phyloP scores from a whole-genome alignment of 2,329 filamentous ascomycete species.

The Penicillium sclerotigenum region DNA sequence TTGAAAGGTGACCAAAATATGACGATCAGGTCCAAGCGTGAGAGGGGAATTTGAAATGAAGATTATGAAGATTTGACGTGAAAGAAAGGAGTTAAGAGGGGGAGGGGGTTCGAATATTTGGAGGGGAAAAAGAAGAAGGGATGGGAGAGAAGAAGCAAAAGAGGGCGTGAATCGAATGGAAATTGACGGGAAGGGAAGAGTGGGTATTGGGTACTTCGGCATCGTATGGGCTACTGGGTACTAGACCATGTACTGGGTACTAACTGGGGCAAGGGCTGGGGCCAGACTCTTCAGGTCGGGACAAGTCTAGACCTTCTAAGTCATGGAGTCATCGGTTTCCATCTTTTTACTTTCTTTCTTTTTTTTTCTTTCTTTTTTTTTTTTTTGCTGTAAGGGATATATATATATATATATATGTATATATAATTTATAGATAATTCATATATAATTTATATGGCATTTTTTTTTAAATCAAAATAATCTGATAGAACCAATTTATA shows the following conservation, averaged over 20 bases:
- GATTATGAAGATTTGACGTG: slow-evolving; percentile 11
- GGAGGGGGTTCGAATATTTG: slow-evolving; percentile 8
- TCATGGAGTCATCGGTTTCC: slow-evolving; percentile 26
- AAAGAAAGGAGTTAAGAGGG: slow-evolving; percentile 13
- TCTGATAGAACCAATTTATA: background rate
- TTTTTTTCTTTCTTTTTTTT: background rate
- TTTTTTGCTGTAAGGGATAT: slow-evolving; percentile 4
- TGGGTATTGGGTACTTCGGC: slow-evolving; percentile 21
- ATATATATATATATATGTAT: too few relatives aligned
- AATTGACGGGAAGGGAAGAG: slow-evolving; percentile 11
- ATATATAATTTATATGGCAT: background rate
- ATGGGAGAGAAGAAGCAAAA: slow-evolving; percentile 14
- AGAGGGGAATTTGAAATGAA: slow-evolving; percentile 6
- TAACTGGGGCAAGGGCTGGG: slow-evolving; percentile 7
- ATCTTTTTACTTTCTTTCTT: background rate
- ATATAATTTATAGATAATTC: background rate
- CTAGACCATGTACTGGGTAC: slow-evolving; percentile 14
- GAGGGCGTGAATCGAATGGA: slow-evolving; percentile 19
- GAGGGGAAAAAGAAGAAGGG: slow-evolving; percentile 8
- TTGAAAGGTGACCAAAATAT: background rate
- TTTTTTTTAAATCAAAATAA: background rate
- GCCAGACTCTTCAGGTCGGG: slow-evolving; percentile 16
- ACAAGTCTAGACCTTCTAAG: slow-evolving; percentile 24
- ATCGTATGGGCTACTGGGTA: background rate
- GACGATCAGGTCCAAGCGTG: background rate